Conservation (phyloP, 2,329 filamentous ascomycete species). For the Mariannaea sp. region DNA sequence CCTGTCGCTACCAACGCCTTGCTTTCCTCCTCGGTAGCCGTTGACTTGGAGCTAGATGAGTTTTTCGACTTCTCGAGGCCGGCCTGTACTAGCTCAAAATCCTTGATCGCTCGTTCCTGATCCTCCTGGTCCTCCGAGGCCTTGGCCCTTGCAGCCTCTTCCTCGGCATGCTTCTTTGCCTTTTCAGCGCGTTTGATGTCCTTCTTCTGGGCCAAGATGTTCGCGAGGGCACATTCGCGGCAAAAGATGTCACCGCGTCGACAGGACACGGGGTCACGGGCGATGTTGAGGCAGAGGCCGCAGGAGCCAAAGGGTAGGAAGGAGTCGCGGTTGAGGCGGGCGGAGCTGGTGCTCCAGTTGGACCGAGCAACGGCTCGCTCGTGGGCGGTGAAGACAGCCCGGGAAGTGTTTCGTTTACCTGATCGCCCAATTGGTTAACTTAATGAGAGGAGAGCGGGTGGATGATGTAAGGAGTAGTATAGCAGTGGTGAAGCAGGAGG, state of each 20-base stretch:
- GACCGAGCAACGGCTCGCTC: constrained; percentile 83
- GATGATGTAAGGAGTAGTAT: neutral
- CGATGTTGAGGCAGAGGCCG: constrained; percentile 81
- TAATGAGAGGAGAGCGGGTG: neutral
- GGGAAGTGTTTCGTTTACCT: constrained; percentile 88
- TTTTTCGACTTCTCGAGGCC: constrained; percentile 56
- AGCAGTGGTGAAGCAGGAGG: neutral
- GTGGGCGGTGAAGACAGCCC: constrained; percentile 91
- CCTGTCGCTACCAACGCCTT: constrained; percentile 28
- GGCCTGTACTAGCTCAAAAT: constrained; percentile 86
- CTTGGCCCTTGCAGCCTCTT: constrained; percentile 65
- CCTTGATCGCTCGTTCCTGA: constrained; percentile 69
- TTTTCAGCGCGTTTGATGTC: constrained; percentile 85
- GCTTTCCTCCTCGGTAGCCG: constrained; percentile 6
- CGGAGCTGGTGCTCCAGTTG: constrained; percentile 80
- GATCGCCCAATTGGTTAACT: constrained; percentile 10
- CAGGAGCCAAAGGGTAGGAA: constrained; percentile 92
- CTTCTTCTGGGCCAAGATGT: constrained; percentile 88
- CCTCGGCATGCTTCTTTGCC: constrained; percentile 62
- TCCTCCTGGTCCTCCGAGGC: constrained; percentile 71
- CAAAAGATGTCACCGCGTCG: constrained; percentile 89
- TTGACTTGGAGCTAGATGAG: constrained; percentile 47
- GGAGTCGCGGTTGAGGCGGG: constrained; percentile 86
- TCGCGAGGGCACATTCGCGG: constrained; percentile 87
- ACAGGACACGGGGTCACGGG: constrained; percentile 83